A percentile compares a stretch with the other conserved stretches of the same genome.
Conservation (phyloP, 495 filamentous ascomycete genomes). For the Aspergillus mulundensis region DNA sequence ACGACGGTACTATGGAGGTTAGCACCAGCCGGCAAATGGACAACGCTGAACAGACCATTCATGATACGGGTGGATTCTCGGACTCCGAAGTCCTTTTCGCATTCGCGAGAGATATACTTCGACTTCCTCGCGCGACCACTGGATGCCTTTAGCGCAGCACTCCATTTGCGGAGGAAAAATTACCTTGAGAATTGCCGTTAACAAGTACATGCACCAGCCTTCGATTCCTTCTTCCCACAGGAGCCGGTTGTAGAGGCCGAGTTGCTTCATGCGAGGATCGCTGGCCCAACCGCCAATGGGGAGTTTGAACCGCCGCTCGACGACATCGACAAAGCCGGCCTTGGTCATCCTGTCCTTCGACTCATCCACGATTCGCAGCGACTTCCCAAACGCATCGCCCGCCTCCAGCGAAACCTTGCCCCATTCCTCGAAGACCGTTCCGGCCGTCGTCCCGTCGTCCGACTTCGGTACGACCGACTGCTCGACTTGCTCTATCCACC, state of each 20-base stretch:
- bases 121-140: slow-evolving; percentile 11
- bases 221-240: slow-evolving; percentile 11
- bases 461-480: slow-evolving; percentile 27
- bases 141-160: neutral
- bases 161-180: too few species aligned
- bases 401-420: slow-evolving; percentile 9
- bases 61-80: slow-evolving; percentile 6
- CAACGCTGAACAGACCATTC: slow-evolving; percentile 3
- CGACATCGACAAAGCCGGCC: slow-evolving; percentile 20
- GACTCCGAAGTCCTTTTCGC: neutral
- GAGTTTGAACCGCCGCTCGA: slow-evolving; percentile 10
- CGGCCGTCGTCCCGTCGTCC: slow-evolving; percentile 19
- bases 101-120: slow-evolving; percentile 6
- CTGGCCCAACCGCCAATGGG: slow-evolving; percentile 21
- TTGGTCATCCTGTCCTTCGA: slow-evolving; percentile 10
- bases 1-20: neutral
- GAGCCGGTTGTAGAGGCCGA: slow-evolving; percentile 14
- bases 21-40: neutral
- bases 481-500: slow-evolving; percentile 40
- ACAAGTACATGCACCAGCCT: slow-evolving; percentile 5
- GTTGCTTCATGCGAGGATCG: slow-evolving; percentile 17
- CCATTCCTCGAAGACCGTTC: slow-evolving; percentile 9
- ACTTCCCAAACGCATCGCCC: slow-evolving; percentile 16
- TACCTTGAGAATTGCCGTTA: slow-evolving; percentile 3
- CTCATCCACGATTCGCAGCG: slow-evolving; percentile 5